Base-by-base conservation (phyloP, 1,284 basidiomycete genomes). In the Ceratobasidium sp. region DNA sequence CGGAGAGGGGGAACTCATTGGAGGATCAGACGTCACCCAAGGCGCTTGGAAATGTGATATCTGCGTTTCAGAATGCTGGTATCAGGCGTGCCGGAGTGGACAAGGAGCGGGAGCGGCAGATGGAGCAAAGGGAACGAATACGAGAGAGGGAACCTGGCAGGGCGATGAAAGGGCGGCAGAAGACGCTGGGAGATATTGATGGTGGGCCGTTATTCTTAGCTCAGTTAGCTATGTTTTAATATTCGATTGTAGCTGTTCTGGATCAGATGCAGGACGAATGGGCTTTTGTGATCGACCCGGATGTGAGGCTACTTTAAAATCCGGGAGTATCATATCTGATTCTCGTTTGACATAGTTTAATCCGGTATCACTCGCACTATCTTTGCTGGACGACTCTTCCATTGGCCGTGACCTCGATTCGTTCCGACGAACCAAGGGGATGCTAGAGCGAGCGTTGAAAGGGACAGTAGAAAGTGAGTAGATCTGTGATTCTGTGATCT, bases 191-290 rank as follows among this genome's bases (percentile, higher is more conserved):
- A 6, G 85, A 86, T 75, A 82, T 87, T 28, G 86, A 87, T 80
- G 80, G 84, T 83, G 80, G 63, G 84, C 79, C 6, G 26, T 23
- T 39, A n/a, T 20, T 13, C 0, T 39, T 13, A 18, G 13, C 20
- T 1, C 44, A 1, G 23, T 56, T 40, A n/a, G 3, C 28, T 28
- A 20, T 1, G 28, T 40, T 53, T 49, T 55, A 39, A 28, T 26
- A 5, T 12, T 23, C 40, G 40, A 40, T 73, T 23, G 5, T 77
- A 96, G 95, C 92, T 78, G 91, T 98, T 3, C 86, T 99, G 80
- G 91, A 94, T 80, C 91, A 94, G 84, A 94, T 98, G 80, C 91
- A 91, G 82, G 92, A 94, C 81, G 95, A 95, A 78, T 99, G 96
- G 96, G 94, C 95, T 79, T 93, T 95, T 82, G 91, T 97, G 63